These are phyloP conservation scores for Westerdykella sp. DNA, from an alignment of 2,329 filamentous ascomycete genomes.

Conservation along the genomic window DNA sequence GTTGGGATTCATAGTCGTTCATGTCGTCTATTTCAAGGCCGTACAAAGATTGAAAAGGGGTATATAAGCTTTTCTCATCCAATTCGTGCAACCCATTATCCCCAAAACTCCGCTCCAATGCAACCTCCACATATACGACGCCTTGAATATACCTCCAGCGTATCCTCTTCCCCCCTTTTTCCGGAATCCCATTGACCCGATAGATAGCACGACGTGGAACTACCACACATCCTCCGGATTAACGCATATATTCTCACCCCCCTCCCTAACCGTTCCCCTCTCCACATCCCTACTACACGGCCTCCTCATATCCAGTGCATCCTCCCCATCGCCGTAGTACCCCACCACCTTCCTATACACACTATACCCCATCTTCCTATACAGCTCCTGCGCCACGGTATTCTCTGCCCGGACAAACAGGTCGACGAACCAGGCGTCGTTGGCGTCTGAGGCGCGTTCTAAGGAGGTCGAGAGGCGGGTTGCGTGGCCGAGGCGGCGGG, in stretches of 20 bases:
- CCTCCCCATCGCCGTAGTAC: conserved; percentile 93
- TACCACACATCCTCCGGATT: conserved; percentile 81
- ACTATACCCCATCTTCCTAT: conserved; percentile 81
- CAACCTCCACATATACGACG: too few species aligned
- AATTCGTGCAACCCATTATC: too few species aligned
- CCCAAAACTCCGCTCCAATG: too few species aligned
- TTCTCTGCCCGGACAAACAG: conserved; percentile 90
- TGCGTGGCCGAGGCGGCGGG: conserved; percentile 79
- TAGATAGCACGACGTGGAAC: conserved; percentile 8
- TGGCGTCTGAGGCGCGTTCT: conserved; percentile 73
- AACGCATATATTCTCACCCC: conserved; percentile 74
- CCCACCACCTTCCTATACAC: conserved; percentile 82
- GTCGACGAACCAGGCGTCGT: conserved; percentile 91
- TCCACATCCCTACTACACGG: conserved; percentile 74
- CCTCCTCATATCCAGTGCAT: conserved; percentile 97
- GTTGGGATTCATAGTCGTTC: too few species aligned
- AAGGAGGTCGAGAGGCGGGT: conserved; percentile 74
- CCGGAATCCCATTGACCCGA: too few species aligned
- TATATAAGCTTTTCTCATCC: too few species aligned
- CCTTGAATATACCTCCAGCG: too few species aligned
- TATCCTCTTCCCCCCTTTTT: too few species aligned
- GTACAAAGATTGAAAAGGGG: too few species aligned
- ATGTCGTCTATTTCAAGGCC: too few species aligned
- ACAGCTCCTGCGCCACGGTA: conserved; percentile 77
- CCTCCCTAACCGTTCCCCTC: conserved; percentile 67